Evolutionary conservation across 306 rosid species (phyloP), one percentile per base, ranked within the genome.

Genomic region (Abrus pulchellus): DNA sequence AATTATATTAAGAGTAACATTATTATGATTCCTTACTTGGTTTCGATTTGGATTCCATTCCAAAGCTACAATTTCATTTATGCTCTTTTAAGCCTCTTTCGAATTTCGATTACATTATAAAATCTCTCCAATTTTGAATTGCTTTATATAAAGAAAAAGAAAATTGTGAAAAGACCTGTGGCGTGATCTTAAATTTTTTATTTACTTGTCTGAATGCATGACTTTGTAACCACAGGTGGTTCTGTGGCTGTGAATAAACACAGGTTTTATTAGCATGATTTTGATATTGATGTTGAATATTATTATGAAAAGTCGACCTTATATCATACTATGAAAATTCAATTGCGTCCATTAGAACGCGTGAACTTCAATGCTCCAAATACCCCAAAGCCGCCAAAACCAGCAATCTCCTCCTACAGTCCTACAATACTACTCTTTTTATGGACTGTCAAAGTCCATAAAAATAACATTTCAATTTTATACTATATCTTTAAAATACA

Each of bases 341-440:
- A 60, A 72, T 62, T 68, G 74, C 79, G 36, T 72, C 61, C 43
- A 6, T 33, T 5, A n/a, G 0, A n/a, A 62, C 3, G 48, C 49
- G 9, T 55, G 52, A 73, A 54, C 52, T 55, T 20, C 66, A n/a
- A 52, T 7, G 43, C 20, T 69, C 30, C 7, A 69, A 1, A 13
- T 38, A 12, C 0, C 40, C 3, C 63, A 34, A 56, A 59, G 40
- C 40, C n/a, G 36, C 36, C 36, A 27, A 54, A 54, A 14, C 9
- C 9, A 14, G 7, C 61, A 14, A 14, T 56, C 14, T 34, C 57
- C 57, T 52, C 28, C 5, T 5, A 12, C 57, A 52, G 3, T 52
- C 28, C 5, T 5, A 12, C 57, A 52, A 13, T 4, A 13, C 28
- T 48, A 9, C 53, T 48, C 3, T 48, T 48, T 48, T 48, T 1